phyloP scores from a whole-genome alignment of 495 filamentous ascomycete species.

The Sphaerosporella brunnea region DNA sequence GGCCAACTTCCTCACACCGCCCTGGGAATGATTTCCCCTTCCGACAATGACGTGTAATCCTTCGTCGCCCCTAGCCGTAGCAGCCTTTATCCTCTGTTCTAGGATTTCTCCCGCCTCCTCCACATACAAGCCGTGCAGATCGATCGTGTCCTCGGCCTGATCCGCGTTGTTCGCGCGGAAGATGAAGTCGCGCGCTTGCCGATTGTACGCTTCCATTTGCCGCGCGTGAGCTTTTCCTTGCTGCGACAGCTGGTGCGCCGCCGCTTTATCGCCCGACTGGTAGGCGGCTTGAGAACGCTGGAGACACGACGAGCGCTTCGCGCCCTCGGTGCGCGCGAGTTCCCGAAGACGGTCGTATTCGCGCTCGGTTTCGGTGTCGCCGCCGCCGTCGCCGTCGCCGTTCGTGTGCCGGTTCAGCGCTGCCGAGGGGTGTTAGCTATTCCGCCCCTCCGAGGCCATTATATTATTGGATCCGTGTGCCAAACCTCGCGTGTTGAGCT shows the following conservation, averaged over 20 bases:
- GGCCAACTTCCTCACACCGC: constrained; percentile 65
- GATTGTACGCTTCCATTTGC: constrained; percentile 66
- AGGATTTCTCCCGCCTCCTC: constrained; percentile 86
- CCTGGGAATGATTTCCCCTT: constrained; percentile 70
- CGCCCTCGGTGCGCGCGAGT: constrained; percentile 60
- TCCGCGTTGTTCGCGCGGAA: constrained; percentile 83
- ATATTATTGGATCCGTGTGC: constrained; percentile 1
- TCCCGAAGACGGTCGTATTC: constrained; percentile 86
- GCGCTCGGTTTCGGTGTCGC: constrained; percentile 47
- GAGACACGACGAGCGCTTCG: constrained; percentile 57
- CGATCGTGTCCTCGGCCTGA: constrained; percentile 52
- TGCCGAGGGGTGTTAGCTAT: neutral
- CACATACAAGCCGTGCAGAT: constrained; percentile 84
- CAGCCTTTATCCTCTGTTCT: constrained; percentile 61
- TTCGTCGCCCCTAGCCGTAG: constrained; percentile 47
- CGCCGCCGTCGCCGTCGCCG: constrained; percentile 31
- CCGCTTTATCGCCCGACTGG: constrained; percentile 54
- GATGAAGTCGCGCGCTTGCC: constrained; percentile 78
- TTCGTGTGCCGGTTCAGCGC: constrained; percentile 55
- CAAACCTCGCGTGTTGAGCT: constrained; percentile 43
- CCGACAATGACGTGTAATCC: constrained; percentile 87
- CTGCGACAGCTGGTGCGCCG: constrained; percentile 62
- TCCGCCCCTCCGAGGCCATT: neutral
- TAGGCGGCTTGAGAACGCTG: constrained; percentile 68
- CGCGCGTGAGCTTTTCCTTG: constrained; percentile 68